Conservation (phyloP, 2,329 filamentous ascomycete species). For the Didymella glomerata region DNA sequence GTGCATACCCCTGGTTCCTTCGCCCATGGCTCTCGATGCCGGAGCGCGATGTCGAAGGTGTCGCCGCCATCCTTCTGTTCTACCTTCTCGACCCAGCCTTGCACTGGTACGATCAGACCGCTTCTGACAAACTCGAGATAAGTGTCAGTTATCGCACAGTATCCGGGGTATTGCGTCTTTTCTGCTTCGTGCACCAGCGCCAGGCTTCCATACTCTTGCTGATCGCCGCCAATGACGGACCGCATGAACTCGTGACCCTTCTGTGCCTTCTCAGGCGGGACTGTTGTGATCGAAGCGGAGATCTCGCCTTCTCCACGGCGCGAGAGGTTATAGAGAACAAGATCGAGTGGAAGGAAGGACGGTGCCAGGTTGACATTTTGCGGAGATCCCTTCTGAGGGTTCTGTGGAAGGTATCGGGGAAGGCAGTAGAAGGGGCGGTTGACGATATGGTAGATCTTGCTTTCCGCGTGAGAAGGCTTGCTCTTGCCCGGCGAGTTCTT, state of each 20-base stretch:
- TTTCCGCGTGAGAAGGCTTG: constrained; percentile 47
- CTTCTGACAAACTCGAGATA: constrained; percentile 79
- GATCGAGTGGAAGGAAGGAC: constrained; percentile 75
- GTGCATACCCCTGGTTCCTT: constrained; percentile 4
- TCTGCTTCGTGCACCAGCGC: constrained; percentile 53
- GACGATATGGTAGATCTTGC: constrained; percentile 72
- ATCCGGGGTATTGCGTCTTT: constrained; percentile 64
- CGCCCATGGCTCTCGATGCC: constrained; percentile 29
- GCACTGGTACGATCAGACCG: constrained; percentile 56
- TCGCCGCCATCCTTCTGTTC: constrained; percentile 12
- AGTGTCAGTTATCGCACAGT: constrained; percentile 73
- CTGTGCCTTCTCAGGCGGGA: constrained; percentile 66
- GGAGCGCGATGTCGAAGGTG: constrained; percentile 19
- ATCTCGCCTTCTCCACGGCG: constrained; percentile 67
- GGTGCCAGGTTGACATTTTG: constrained; percentile 55
- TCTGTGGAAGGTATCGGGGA: constrained; percentile 59
- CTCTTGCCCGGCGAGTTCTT: constrained; percentile 59
- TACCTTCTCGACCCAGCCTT: constrained; percentile 48
- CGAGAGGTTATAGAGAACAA: constrained; percentile 74
- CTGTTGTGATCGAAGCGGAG: constrained; percentile 69
- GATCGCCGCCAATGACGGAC: constrained; percentile 56
- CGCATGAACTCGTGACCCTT: constrained; percentile 61
- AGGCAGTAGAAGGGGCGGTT: constrained; percentile 77
- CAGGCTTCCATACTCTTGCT: constrained; percentile 50
- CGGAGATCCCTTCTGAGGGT: constrained; percentile 32